Base-by-base conservation (phyloP, 163 green algal species). In the Scenedesmus sp. region DNA sequence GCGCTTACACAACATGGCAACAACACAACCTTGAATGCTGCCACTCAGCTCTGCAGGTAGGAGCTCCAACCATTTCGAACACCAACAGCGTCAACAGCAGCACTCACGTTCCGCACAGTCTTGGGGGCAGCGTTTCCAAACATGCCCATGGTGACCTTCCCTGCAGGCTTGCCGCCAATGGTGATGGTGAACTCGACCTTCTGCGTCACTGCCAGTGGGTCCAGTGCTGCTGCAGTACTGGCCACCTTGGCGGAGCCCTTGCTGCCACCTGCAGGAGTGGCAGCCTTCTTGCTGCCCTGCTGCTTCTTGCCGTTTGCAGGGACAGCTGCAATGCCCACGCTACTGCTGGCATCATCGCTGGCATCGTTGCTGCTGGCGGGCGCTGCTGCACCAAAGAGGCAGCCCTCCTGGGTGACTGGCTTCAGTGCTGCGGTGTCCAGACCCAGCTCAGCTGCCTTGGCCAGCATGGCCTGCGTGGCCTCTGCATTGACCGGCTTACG, bases 371-470 rank as follows among this genome's bases (percentile, higher is more conserved):
- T 33, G 83, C 56, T 53, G 83, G 59, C 37, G 22, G 59, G 24
- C 37, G 59, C 83, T 49, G 18, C 81, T 42, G 80, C 61, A 12
- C 65, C 9, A 81, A 94, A 94, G 12, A 15, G 53, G 80, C 92
- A 94, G 61, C 76, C 89, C 26, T 61, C 26, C 82, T 95, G 93
- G 15, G 61, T 30, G 13, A 95, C 93, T 3, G 49, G 68, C 42
- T 87, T 56, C 7, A 95, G 76, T 4, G 30, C 81, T 15, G 30
- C 76, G 9, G 87, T 89, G 86, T 94, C 91, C 12, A 92, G 91
- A 51, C 85, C 89, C 53, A 93, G 61, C 3, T 44, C 51, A 2
- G 61, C 73, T 22, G 91, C 91, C 22, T 53, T 35, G 24, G 35
- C 15, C 7, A 88, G 70, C 89, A 85, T 89, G 1, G 81, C 85